Evolutionary conservation across 495 filamentous ascomycete genomes (phyloP).

Genomic region (Hypoxylon fragiforme): DNA sequence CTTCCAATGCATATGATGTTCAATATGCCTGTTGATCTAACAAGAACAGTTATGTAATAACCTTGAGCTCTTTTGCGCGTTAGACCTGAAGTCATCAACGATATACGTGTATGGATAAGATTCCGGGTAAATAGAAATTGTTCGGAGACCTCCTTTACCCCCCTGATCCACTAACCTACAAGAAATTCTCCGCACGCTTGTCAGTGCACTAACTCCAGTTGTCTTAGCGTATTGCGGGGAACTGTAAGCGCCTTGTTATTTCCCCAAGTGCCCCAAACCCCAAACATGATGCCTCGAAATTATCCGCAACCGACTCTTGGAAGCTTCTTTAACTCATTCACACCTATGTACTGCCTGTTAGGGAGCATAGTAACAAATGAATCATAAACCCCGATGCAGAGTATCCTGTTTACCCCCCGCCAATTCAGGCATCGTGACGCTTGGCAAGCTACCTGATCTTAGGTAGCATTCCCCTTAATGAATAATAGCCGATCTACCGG

Average conservation of each 20-base stretch:
- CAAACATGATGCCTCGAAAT: conserved; percentile 1
- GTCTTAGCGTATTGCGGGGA: conserved; percentile 12
- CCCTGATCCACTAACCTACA: too few species aligned
- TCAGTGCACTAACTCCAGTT: conserved; percentile 10
- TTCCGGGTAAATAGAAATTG: conserved; percentile 21
- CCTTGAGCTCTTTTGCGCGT: too few species aligned
- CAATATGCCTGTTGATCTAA: too few species aligned
- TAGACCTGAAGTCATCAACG: neutral
- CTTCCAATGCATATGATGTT: too few species aligned
- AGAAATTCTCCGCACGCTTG: conserved; percentile 7
- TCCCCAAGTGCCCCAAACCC: neutral
- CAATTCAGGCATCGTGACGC: conserved; percentile 19
- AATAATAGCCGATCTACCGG: too few species aligned
- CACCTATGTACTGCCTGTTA: too few species aligned
- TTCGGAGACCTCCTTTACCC: too few species aligned
- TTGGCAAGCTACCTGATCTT: conserved; percentile 27
- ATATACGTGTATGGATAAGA: neutral
- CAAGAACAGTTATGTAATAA: too few species aligned
- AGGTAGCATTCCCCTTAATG: conserved; percentile 18
- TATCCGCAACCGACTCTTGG: conserved; percentile 22
- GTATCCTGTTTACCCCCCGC: conserved; percentile 5
- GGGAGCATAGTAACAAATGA: too few species aligned
- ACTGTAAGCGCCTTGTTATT: neutral
- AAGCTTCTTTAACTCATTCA: conserved; percentile 7
- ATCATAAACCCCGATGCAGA: conserved; percentile 27